Evolutionary conservation across 1,284 basidiomycete genomes (phyloP), one percentile per base, ranked within the genome.

Genomic region (Marasmius oreades): DNA sequence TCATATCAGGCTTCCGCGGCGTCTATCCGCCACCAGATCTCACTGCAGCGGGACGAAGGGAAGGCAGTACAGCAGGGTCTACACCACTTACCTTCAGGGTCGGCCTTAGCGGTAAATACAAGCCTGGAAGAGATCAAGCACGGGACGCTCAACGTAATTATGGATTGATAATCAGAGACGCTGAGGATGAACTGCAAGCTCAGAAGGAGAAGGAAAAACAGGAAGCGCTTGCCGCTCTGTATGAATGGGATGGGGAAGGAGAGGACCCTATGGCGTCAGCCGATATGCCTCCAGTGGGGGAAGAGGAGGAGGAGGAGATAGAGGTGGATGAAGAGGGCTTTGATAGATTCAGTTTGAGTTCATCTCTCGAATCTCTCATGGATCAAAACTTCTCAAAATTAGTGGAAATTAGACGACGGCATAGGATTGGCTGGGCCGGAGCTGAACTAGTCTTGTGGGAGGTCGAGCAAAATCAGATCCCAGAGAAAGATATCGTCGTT

Each of bases 401-500:
- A n/a, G 67, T 86, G 10, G 76, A 77, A 55, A 63, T 82, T 6
- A 70, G 84, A 51, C 62, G 76, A 37, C 71, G 71, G 61, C 82
- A 81, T 61, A 69, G 70, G 1, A 67, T 87, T 5, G 82, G 82
- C 33, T 87, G 85, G 85, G 81, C 83, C 7, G 82, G 80, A 11
- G 84, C 84, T 5, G 85, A 87, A 61, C 55, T 74, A n/a, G 69
- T 86, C 28, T 66, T 74, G 34, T 67, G 71, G 55, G 72, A 77
- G 62, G 68, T 75, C 3, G 81, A 84, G 64, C 74, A 69, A 51
- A 67, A 67, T 26, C 85, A 86, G 64, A 65, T 64, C 52, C 66
- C 63, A 26, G 66, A 74, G 2, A 70, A 71, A 8, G 70, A 73
- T 24, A 67, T 82, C 20, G 67, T 76, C 56, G 50, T 63, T 3